Evolutionary conservation across 2,329 filamentous ascomycete genomes (phyloP).

Genomic region (Cytospora schulzeri): DNA sequence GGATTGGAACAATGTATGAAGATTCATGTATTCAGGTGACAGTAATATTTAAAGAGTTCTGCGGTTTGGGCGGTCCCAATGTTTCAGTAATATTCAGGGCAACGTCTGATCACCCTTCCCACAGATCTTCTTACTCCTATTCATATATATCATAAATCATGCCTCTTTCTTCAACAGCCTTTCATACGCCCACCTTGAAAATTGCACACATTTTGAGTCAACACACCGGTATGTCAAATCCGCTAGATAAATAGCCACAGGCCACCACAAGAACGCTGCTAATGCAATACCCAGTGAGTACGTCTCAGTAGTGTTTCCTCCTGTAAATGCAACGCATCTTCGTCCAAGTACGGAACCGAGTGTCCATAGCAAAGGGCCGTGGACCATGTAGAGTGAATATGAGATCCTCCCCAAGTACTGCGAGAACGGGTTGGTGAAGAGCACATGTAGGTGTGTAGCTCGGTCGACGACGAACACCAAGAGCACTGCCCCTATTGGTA

Average conservation of each 20-base stretch:
- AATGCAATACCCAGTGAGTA: constrained; percentile 20
- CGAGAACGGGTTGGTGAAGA: constrained; percentile 24
- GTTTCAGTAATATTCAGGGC: too few species aligned
- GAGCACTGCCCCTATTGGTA: constrained; percentile 5
- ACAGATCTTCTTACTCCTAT: too few species aligned
- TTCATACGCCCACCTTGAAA: constrained; percentile 25
- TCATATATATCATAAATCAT: constrained; percentile 27
- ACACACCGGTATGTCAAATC: constrained; percentile 19
- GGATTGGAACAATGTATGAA: too few species aligned
- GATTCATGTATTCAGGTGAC: too few species aligned
- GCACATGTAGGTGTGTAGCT: constrained; percentile 12
- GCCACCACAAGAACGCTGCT: constrained; percentile 26
- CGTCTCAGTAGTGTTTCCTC: constrained; percentile 1
- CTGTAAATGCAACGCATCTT: constrained; percentile 12
- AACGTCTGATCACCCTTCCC: too few species aligned
- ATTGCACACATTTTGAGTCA: constrained; percentile 23
- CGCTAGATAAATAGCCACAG: constrained; percentile 19
- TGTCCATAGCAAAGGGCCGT: constrained; percentile 26
- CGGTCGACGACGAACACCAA: constrained; percentile 18
- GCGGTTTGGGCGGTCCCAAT: too few species aligned
- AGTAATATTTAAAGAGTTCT: too few species aligned
- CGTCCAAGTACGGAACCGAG: constrained; percentile 15
- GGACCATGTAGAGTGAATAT: constrained; percentile 21
- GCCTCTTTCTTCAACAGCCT: constrained; percentile 13
- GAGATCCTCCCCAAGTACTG: constrained; percentile 28